A percentile compares a stretch with the other conserved stretches of the same genome.
These are phyloP conservation scores for Yarrowia sp. DNA, from an alignment of 805 yeast species.

Conservation along the genomic window DNA sequence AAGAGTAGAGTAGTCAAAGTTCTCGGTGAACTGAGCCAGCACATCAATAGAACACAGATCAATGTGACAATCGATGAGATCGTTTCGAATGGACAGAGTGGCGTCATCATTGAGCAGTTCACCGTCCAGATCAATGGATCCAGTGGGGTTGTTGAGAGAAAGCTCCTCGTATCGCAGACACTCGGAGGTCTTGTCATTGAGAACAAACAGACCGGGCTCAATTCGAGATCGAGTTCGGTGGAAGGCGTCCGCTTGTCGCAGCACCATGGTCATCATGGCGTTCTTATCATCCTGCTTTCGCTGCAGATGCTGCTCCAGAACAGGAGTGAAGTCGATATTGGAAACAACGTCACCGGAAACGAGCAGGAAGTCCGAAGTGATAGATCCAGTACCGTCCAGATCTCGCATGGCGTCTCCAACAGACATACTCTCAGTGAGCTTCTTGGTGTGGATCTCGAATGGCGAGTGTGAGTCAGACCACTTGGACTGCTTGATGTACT, in stretches of 20 bases:
- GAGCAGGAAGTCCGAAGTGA: conserved; percentile 86
- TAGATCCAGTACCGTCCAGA: conserved; percentile 86
- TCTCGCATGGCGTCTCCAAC: conserved; percentile 99
- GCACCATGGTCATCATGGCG: conserved; percentile 92
- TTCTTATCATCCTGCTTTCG: conserved; percentile 80
- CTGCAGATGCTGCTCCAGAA: conserved; percentile 73
- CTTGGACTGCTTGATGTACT: conserved; percentile 66
- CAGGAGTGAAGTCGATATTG: conserved; percentile 79
- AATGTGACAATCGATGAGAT: conserved; percentile 93
- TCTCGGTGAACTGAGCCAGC: conserved; percentile 94
- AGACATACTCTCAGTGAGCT: conserved; percentile 84
- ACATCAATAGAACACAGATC: conserved; percentile 95
- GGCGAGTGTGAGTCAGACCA: conserved; percentile 67
- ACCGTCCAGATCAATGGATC: conserved; percentile 72
- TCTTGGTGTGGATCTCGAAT: conserved; percentile 76
- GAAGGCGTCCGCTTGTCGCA: conserved; percentile 80
- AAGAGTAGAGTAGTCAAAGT: conserved; percentile 89
- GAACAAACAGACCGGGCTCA: conserved; percentile 83
- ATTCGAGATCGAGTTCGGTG: conserved; percentile 83
- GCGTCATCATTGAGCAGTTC: conserved; percentile 76
- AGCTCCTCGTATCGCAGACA: conserved; percentile 86
- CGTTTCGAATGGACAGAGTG: conserved; percentile 79
- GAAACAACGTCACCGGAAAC: conserved; percentile 97
- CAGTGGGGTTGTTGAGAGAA: conserved; percentile 57
- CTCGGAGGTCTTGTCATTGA: conserved; percentile 74